phyloP scores from a whole-genome alignment of 768 basidiomycete species.

The Hysterangium stoloniferum region DNA sequence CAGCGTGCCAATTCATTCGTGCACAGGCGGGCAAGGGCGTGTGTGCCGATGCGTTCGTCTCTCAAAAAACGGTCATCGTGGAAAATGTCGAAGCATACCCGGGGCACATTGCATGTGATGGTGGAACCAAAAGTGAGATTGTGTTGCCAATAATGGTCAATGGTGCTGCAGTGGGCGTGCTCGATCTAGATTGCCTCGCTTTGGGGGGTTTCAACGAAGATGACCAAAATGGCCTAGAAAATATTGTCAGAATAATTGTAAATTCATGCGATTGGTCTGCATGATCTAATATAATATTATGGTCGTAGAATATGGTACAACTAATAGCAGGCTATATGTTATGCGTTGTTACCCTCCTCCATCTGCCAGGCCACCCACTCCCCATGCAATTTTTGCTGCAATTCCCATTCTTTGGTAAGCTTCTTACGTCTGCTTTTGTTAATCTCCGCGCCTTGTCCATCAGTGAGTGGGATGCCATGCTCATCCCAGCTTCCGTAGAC shows the following conservation, averaged over 20 bases:
- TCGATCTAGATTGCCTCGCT: conserved; percentile 83
- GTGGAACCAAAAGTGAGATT: conserved; percentile 83
- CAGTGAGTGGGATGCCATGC: conserved; percentile 76
- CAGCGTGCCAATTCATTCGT: conserved; percentile 82
- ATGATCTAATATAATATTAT: conserved; percentile 6
- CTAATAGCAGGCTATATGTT: conserved; percentile 6
- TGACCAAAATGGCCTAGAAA: conserved; percentile 71
- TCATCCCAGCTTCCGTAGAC: conserved; percentile 82
- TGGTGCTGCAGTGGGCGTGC: conserved; percentile 32
- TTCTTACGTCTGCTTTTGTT: conserved; percentile 79
- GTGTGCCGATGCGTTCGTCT: conserved; percentile 71
- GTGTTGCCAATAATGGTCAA: conserved; percentile 64
- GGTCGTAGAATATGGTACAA: background rate
- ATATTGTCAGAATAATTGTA: conserved; percentile 59
- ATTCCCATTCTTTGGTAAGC: conserved; percentile 59
- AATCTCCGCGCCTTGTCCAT: conserved; percentile 75
- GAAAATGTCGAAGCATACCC: conserved; percentile 73
- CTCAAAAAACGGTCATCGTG: conserved; percentile 54
- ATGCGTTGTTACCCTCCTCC: conserved; percentile 17
- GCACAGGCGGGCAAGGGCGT: conserved; percentile 59
- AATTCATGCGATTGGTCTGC: conserved; percentile 55
- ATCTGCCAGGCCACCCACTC: conserved; percentile 56
- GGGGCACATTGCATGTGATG: conserved; percentile 93
- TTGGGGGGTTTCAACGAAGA: conserved; percentile 65
- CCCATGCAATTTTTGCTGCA: conserved; percentile 73